A percentile compares a stretch with the other conserved stretches of the same genome.
Conservation (phyloP, 2,329 filamentous ascomycete genomes). For the Xylariomycetidae sp. region DNA sequence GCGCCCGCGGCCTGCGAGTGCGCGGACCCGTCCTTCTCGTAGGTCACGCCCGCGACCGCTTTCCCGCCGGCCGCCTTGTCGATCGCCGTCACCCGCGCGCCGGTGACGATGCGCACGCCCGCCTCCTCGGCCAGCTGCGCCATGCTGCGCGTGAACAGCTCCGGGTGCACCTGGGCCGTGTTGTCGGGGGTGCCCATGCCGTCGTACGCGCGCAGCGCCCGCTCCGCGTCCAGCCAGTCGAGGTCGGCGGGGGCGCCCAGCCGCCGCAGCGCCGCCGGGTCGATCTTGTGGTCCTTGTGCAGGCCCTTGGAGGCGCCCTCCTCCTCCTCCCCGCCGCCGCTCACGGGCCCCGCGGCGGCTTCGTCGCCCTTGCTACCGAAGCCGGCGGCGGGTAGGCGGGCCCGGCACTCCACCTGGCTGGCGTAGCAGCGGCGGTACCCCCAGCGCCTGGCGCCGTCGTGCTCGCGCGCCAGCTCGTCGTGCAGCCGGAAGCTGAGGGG, state of each 20-base stretch:
- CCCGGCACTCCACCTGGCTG: constrained; percentile 26
- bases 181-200: constrained; percentile 43
- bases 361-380: constrained; percentile 2
- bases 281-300: constrained; percentile 26
- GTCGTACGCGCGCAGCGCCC: constrained; percentile 33
- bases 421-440: constrained; percentile 52
- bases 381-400: constrained; percentile 21
- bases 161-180: constrained; percentile 75
- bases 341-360: constrained; percentile 1
- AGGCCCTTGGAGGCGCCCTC: constrained; percentile 17
- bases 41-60: constrained; percentile 24
- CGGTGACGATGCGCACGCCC: constrained; percentile 46
- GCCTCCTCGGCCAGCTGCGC: constrained; percentile 59
- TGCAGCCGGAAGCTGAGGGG: constrained; percentile 66
- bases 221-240: constrained; percentile 60
- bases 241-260: constrained; percentile 48
- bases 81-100: constrained; percentile 23
- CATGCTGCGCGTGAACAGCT: constrained; percentile 69
- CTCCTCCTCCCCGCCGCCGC: constrained; percentile 2
- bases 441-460: constrained; percentile 62
- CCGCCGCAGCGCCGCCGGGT: constrained; percentile 16
- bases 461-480: constrained; percentile 61
- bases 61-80: constrained; percentile 9
- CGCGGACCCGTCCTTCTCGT: constrained; percentile 19
- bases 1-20: constrained; percentile 19